Conservation (phyloP, 129 eudicot species). For the Flaveria robusta region DNA sequence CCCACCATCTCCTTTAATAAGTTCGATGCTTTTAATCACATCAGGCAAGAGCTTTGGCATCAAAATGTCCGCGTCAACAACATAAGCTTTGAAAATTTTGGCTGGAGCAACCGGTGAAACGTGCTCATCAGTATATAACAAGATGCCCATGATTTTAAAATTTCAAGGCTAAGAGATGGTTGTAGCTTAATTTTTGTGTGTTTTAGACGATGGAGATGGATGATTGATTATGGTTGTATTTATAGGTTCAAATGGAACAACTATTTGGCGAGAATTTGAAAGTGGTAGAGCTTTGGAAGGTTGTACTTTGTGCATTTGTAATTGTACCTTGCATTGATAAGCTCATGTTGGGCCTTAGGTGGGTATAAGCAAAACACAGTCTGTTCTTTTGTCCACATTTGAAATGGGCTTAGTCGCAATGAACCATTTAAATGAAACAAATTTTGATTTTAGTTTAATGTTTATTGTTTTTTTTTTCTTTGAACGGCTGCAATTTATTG, state of each 20-base stretch:
- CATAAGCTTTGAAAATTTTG: neutral
- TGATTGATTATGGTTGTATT: neutral
- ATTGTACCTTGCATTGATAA: neutral
- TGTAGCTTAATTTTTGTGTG: neutral
- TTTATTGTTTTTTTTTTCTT: no score
- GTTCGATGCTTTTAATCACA: neutral
- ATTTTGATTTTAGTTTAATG: neutral
- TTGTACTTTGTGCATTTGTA: neutral
- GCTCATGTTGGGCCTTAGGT: neutral
- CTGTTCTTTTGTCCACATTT: neutral
- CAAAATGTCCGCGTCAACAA: neutral
- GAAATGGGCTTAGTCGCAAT: neutral
- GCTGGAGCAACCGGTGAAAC: neutral
- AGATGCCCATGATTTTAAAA: neutral
- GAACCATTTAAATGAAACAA: neutral
- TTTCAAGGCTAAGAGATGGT: neutral
- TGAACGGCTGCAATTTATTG: no score
- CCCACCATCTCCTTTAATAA: neutral
- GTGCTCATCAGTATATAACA: neutral
- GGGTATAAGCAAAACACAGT: neutral
- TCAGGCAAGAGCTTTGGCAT: neutral
- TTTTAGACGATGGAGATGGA: neutral
- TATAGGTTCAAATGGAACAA: neutral
- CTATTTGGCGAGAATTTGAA: neutral
- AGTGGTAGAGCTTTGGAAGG: neutral